Percentiles rank a stretch among this genome's conserved stretches.
phyloP scores from a whole-genome alignment of 768 basidiomycete genomes.

The Lyophyllum atratum region DNA sequence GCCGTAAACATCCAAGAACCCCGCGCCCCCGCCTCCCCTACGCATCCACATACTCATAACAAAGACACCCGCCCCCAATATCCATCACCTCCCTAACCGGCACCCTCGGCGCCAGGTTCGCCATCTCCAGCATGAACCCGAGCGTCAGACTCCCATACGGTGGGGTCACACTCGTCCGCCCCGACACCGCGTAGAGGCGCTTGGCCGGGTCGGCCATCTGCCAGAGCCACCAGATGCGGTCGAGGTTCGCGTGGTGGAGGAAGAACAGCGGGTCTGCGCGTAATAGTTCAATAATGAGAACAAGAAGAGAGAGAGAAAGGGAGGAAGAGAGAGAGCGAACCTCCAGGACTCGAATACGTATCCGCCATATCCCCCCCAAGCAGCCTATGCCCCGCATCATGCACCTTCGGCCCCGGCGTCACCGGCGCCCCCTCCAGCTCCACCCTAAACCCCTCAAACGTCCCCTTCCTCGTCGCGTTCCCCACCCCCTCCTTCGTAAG shows the following conservation, averaged over 20 bases:
- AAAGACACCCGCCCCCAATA: background rate
- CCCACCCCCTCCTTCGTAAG: background rate
- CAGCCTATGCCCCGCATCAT: constrained; percentile 36
- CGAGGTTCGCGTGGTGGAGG: constrained; percentile 40
- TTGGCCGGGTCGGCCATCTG: constrained; percentile 23
- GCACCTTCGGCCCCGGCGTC: constrained; percentile 26
- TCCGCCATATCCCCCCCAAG: constrained; percentile 37
- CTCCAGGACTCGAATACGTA: constrained; percentile 39
- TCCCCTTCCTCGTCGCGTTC: constrained; percentile 10
- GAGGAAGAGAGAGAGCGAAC: constrained; percentile 18
- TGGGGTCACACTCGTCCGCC: constrained; percentile 28
- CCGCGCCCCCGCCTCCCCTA: too few relatives aligned
- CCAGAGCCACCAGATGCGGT: constrained; percentile 45
- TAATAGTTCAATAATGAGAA: too few relatives aligned
- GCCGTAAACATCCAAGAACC: too few relatives aligned
- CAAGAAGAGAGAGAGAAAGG: too few relatives aligned
- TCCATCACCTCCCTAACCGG: constrained; percentile 12
- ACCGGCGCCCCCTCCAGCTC: constrained; percentile 37
- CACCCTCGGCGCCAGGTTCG: background rate
- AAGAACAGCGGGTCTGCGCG: constrained; percentile 42
- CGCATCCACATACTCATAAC: constrained; percentile 5
- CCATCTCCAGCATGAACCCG: constrained; percentile 7
- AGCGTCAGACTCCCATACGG: constrained; percentile 34
- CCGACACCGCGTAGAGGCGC: constrained; percentile 36
- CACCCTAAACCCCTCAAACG: constrained; percentile 34